These are phyloP conservation scores for Aspergillus pseudonomiae DNA, from an alignment of 2,329 filamentous ascomycete genomes.

Conservation along the genomic window DNA sequence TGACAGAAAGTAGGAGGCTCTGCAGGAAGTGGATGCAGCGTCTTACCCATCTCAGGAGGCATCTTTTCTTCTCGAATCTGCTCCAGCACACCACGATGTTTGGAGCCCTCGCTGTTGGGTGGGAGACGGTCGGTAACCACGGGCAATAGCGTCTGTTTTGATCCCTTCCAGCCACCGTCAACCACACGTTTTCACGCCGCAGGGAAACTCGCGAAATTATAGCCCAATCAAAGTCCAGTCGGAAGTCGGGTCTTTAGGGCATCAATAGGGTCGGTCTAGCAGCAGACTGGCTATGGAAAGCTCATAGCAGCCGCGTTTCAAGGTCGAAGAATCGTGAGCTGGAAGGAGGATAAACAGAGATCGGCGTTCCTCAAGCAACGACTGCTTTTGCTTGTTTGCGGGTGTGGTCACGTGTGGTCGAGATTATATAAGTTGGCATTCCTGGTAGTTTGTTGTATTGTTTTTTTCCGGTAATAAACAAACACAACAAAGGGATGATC, in stretches of 20 bases:
- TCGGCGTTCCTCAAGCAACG: slow-evolving; percentile 47
- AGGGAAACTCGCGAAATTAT: slow-evolving; percentile 2
- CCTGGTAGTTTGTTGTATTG: not conserved
- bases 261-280: slow-evolving; percentile 13
- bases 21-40: slow-evolving; percentile 20
- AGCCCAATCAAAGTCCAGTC: slow-evolving; percentile 1
- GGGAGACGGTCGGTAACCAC: slow-evolving; percentile 30
- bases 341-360: slow-evolving; percentile 44
- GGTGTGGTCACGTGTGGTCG: slow-evolving; percentile 33
- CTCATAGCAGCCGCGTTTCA: slow-evolving; percentile 27
- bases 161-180: slow-evolving; percentile 28
- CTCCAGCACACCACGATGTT: slow-evolving; percentile 21
- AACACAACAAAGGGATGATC: not conserved
- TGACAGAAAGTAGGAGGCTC: slow-evolving; percentile 2
- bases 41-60: slow-evolving; percentile 39
- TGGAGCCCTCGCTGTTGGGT: slow-evolving; percentile 25
- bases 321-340: slow-evolving; percentile 20
- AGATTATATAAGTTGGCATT: slow-evolving; percentile 28
- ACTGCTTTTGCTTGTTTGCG: slow-evolving; percentile 29
- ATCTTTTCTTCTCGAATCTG: slow-evolving; percentile 26
- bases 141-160: slow-evolving; percentile 35
- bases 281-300: slow-evolving; percentile 21
- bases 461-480: not conserved
- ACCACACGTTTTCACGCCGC: slow-evolving; percentile 23
- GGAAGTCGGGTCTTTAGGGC: slow-evolving; percentile 14